Conservation (phyloP, 306 rosid genomes). For the Mimosa pudica region DNA sequence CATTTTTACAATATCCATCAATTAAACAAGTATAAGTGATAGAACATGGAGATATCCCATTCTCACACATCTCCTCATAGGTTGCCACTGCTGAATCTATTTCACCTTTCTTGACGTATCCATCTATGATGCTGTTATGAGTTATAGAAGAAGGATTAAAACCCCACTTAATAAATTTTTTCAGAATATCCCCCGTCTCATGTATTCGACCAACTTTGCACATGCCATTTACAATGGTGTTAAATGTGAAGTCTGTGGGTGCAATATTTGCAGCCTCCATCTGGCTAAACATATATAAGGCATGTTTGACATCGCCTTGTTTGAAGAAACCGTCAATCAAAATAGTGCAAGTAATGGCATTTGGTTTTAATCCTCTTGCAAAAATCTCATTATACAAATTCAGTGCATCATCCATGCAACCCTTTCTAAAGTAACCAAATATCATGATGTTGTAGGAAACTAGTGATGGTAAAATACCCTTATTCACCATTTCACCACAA, state of each 20-base stretch:
- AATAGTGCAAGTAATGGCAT: slow-evolving; percentile 51
- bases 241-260: slow-evolving; percentile 53
- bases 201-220: slow-evolving; percentile 69
- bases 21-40: slow-evolving; percentile 70
- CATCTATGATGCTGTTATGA: slow-evolving; percentile 69
- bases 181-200: slow-evolving; percentile 51
- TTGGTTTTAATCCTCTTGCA: slow-evolving; percentile 62
- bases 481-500: slow-evolving; percentile 59
- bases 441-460: slow-evolving; percentile 72
- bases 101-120: slow-evolving; percentile 66
- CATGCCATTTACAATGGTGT: slow-evolving; percentile 63
- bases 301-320: slow-evolving; percentile 53
- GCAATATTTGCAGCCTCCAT: slow-evolving; percentile 60
- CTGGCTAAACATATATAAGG: slow-evolving; percentile 52
- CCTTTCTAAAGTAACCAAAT: slow-evolving; percentile 61
- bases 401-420: slow-evolving; percentile 55
- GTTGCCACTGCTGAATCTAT: slow-evolving; percentile 50
- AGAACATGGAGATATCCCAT: slow-evolving; percentile 60
- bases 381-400: slow-evolving; percentile 50
- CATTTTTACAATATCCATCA: slow-evolving; percentile 63
- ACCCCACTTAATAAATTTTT: slow-evolving; percentile 52
- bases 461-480: slow-evolving; percentile 52
- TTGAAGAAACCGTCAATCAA: slow-evolving; percentile 64
- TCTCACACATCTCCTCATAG: slow-evolving; percentile 59
- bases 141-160: slow-evolving; percentile 56